These are phyloP conservation scores for Aspergillus ustus DNA, from an alignment of 2,329 filamentous ascomycete genomes.

Conservation along the genomic window DNA sequence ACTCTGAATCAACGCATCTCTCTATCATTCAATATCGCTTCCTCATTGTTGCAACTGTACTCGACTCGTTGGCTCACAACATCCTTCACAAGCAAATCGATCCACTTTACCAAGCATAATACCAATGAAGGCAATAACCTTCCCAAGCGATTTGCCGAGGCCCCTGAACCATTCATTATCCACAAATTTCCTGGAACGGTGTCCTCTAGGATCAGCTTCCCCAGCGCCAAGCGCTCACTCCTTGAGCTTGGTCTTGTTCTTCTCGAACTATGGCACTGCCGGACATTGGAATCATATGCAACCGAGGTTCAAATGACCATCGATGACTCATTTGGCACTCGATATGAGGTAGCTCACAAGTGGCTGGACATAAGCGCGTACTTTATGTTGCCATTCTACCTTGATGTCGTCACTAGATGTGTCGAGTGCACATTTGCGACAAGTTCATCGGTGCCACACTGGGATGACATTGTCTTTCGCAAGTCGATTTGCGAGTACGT, in stretches of 20 bases:
- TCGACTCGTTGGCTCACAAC: not conserved
- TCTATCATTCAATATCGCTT: not conserved
- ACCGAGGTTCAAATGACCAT: not conserved
- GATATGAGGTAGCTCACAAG: not conserved
- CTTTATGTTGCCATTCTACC: not conserved
- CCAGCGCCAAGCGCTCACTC: not conserved
- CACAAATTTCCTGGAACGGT: not conserved
- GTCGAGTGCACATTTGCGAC: conserved; percentile 11
- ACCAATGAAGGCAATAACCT: not conserved
- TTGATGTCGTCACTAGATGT: not conserved
- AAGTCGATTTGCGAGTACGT: conserved; percentile 10
- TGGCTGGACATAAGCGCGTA: conserved; percentile 3
- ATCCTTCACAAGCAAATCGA: not conserved
- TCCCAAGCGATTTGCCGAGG: not conserved
- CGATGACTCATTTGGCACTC: not conserved
- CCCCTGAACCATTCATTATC: not conserved
- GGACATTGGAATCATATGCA: not conserved
- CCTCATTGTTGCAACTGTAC: not conserved
- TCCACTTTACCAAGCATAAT: not conserved
- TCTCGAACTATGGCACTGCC: conserved; percentile 4
- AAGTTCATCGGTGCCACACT: not conserved
- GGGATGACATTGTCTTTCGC: conserved; percentile 6
- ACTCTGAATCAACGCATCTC: not conserved
- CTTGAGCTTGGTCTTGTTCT: conserved; percentile 7
- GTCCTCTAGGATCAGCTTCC: not conserved